Conservation (phyloP, 2,329 filamentous ascomycete genomes). For the Alternaria viburni region DNA sequence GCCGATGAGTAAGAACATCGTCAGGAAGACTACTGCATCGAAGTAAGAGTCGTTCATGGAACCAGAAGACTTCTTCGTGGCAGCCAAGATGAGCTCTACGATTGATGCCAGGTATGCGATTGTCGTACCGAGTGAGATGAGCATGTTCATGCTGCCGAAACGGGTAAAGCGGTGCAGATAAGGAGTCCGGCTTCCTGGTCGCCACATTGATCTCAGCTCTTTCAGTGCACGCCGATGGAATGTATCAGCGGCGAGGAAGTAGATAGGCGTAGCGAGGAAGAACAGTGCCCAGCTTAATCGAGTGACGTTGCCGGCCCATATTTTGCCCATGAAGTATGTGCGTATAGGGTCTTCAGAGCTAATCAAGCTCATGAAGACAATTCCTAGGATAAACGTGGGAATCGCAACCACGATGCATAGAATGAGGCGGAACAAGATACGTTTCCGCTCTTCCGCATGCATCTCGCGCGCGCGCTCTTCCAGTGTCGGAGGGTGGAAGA, state of each 20-base stretch:
- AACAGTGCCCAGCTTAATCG: slow-evolving; percentile 81
- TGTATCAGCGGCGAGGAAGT: slow-evolving; percentile 83
- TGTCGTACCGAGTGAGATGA: slow-evolving; percentile 86
- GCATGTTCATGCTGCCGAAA: slow-evolving; percentile 97
- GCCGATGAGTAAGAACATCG: slow-evolving; percentile 79
- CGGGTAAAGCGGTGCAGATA: slow-evolving; percentile 79
- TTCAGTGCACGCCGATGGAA: slow-evolving; percentile 83
- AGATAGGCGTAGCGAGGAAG: slow-evolving; percentile 82
- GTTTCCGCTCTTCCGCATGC: slow-evolving; percentile 70
- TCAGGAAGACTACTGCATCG: slow-evolving; percentile 90
- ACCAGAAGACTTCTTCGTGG: slow-evolving; percentile 47
- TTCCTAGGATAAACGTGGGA: slow-evolving; percentile 84
- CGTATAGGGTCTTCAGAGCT: slow-evolving; percentile 63
- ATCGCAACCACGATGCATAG: slow-evolving; percentile 74
- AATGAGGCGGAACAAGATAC: slow-evolving; percentile 72
- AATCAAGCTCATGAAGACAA: slow-evolving; percentile 88
- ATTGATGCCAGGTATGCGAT: slow-evolving; percentile 88
- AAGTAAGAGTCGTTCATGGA: slow-evolving; percentile 68
- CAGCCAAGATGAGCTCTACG: slow-evolving; percentile 71
- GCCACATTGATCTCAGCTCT: slow-evolving; percentile 80
- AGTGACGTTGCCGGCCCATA: slow-evolving; percentile 72
- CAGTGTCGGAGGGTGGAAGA: slow-evolving; percentile 81
- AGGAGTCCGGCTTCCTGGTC: slow-evolving; percentile 73
- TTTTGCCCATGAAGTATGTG: slow-evolving; percentile 71
- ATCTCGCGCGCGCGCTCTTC: slow-evolving; percentile 81